A percentile compares a stretch with the other conserved stretches of the same genome.
Conservation (phyloP, 2,329 filamentous ascomycete species). For the Pseudogymnoascus sp. region DNA sequence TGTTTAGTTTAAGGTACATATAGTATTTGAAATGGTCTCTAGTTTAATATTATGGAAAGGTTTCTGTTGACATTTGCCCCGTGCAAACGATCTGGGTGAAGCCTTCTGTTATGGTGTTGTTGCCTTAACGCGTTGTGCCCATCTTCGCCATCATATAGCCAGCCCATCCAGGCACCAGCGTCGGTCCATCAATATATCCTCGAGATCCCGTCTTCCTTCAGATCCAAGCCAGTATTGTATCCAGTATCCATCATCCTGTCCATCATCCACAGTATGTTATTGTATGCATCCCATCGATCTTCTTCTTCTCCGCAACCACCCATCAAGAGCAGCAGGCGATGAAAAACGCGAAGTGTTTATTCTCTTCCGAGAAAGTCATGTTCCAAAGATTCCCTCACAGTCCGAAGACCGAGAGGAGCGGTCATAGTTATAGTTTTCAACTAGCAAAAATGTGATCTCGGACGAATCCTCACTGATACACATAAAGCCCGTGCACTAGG, state of each 20-base stretch:
- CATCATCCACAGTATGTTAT: neutral
- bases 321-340: constrained; percentile 39
- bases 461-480: constrained; percentile 81
- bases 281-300: neutral
- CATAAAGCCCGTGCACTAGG: constrained; percentile 56
- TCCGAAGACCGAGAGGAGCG: constrained; percentile 61
- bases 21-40: neutral
- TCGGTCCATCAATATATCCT: neutral
- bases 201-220: neutral
- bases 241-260: neutral
- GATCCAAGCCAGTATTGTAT: neutral
- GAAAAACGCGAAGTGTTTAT: constrained; percentile 37
- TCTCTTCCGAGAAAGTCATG: constrained; percentile 32
- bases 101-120: neutral
- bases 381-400: constrained; percentile 76
- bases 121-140: neutral
- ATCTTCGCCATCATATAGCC: neutral
- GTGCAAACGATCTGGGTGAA: neutral
- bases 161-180: neutral
- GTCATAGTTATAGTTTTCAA: constrained; percentile 51
- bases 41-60: neutral
- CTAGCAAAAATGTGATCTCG: constrained; percentile 84
- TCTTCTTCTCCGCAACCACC: constrained; percentile 44
- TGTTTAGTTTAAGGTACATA: neutral
- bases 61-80: neutral